These are phyloP conservation scores for Ganoderma sinense DNA, from an alignment of 1,284 basidiomycete species.

Conservation along the genomic window DNA sequence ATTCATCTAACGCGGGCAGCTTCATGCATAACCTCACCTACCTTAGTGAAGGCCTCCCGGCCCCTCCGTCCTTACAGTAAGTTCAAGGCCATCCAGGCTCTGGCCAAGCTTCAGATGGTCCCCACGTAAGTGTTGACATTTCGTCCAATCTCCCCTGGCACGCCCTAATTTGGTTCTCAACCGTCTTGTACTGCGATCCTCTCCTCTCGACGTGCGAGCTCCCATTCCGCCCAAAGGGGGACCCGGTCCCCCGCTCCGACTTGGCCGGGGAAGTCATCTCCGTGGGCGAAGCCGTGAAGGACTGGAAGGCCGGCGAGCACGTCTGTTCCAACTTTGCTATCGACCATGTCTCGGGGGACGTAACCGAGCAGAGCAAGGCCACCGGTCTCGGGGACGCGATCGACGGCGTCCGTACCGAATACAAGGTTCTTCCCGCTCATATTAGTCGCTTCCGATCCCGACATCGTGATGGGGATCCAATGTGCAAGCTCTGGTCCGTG, in stretches of 20 bases:
- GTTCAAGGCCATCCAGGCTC: conserved; percentile 48
- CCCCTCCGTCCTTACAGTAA: conserved; percentile 21
- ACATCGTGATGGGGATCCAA: too few relatives aligned
- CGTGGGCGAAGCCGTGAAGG: conserved; percentile 58
- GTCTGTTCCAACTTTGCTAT: conserved; percentile 46
- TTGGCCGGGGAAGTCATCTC: conserved; percentile 67
- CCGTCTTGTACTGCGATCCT: conserved; percentile 51
- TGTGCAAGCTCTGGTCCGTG: conserved; percentile 38
- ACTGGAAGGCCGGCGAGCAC: conserved; percentile 54
- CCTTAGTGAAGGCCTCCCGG: too few relatives aligned
- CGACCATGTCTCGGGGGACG: conserved; percentile 31
- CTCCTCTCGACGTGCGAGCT: conserved; percentile 45
- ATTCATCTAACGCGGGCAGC: background rate
- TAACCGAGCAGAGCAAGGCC: conserved; percentile 29
- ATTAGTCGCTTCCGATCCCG: conserved; percentile 51
- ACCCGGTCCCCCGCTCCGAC: conserved; percentile 65
- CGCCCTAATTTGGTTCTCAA: conserved; percentile 11
- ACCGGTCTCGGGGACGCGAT: conserved; percentile 54
- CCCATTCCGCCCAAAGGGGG: conserved; percentile 36
- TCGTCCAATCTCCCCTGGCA: background rate
- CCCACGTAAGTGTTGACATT: conserved; percentile 45
- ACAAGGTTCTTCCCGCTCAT: conserved; percentile 40
- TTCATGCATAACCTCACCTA: conserved; percentile 1
- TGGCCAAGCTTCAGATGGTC: conserved; percentile 58
- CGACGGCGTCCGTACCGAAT: conserved; percentile 64